phyloP scores from a whole-genome alignment of 305 asterid species.

The Fraxinus dipetala region DNA sequence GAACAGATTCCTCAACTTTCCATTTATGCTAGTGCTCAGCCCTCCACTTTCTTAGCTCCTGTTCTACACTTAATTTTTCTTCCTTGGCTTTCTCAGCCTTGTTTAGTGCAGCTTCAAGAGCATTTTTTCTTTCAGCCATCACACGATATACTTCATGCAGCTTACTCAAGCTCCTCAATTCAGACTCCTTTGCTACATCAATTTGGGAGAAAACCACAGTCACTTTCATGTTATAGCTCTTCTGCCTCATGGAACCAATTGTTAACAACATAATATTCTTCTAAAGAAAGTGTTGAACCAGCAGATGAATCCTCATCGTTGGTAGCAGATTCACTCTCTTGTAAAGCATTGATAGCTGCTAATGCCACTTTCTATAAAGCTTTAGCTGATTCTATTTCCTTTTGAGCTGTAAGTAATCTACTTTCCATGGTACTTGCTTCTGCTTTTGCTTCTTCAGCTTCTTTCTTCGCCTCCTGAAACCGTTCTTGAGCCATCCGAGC shows the following conservation, averaged over 20 bases:
- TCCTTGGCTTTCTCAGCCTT: conserved; percentile 65
- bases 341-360: conserved; percentile 71
- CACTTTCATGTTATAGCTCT: conserved; percentile 52
- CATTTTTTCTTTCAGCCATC: conserved; percentile 41
- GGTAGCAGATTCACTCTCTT: conserved; percentile 55
- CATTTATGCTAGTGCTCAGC: conserved; percentile 61
- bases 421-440: conserved; percentile 51
- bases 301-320: conserved; percentile 39
- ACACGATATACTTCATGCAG: conserved; percentile 61
- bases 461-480: conserved; percentile 54
- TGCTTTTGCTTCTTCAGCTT: conserved; percentile 64
- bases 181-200: conserved; percentile 72
- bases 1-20: conserved; percentile 40
- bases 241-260: conserved; percentile 82
- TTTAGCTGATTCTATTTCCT: conserved; percentile 77
- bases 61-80: conserved; percentile 66
- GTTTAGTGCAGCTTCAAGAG: conserved; percentile 50
- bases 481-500: conserved; percentile 48
- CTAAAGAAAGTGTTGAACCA: conserved; percentile 58
- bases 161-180: conserved; percentile 48
- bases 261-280: conserved; percentile 80
- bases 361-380: conserved; percentile 76
- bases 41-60: conserved; percentile 75
- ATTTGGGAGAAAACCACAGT: conserved; percentile 56
- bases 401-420: conserved; percentile 51